Evolutionary conservation across 768 basidiomycete genomes (phyloP).

Genomic region (Tremella fuciformis): DNA sequence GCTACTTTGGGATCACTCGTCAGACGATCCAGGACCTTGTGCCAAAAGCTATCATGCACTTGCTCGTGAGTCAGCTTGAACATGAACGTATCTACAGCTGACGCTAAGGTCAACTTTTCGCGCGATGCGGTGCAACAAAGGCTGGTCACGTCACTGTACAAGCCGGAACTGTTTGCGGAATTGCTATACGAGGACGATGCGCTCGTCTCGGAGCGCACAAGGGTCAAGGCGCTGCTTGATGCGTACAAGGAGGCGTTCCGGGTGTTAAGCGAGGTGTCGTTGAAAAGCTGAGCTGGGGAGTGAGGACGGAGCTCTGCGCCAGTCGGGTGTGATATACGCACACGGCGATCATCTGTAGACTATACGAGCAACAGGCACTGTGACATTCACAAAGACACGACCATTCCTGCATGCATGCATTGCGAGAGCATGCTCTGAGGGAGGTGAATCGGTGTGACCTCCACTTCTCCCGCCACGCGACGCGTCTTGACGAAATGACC

Average conservation of each 20-base stretch:
- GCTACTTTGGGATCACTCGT: slow-evolving; percentile 92
- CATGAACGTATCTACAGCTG: background rate
- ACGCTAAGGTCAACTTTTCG: slow-evolving; percentile 81
- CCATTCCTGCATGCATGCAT: no score
- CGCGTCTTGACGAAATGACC: no score
- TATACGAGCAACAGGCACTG: no score
- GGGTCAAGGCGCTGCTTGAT: slow-evolving; percentile 90
- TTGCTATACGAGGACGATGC: slow-evolving; percentile 93
- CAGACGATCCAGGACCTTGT: slow-evolving; percentile 96
- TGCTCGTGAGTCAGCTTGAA: slow-evolving; percentile 33
- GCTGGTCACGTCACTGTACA: slow-evolving; percentile 89
- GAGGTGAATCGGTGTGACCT: no score
- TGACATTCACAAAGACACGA: no score
- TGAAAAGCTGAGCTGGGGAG: slow-evolving; percentile 30
- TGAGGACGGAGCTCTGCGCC: no score
- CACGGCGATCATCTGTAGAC: no score
- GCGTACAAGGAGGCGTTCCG: slow-evolving; percentile 74
- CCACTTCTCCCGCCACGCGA: no score
- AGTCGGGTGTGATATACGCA: no score
- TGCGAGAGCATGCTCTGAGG: no score
- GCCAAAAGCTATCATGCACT: slow-evolving; percentile 97
- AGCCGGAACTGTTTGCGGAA: slow-evolving; percentile 85
- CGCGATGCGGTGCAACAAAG: slow-evolving; percentile 95
- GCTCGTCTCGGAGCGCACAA: slow-evolving; percentile 83
- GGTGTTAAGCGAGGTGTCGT: slow-evolving; percentile 50